Conservation (phyloP, 2,329 filamentous ascomycete species). For the Fusarium musae region DNA sequence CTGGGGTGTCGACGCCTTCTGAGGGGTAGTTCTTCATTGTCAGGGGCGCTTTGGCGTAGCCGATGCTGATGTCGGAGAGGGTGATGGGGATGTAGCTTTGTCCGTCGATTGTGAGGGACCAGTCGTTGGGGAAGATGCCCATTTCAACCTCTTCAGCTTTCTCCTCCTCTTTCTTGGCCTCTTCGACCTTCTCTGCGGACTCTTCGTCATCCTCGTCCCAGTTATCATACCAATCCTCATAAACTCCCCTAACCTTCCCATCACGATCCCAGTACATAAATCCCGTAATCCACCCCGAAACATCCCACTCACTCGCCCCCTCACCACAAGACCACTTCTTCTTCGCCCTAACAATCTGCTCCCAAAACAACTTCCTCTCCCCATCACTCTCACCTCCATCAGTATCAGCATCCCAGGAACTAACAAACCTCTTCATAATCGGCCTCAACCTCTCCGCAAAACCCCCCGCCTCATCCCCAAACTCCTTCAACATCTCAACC, state of each 20-base stretch:
- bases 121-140: not conserved
- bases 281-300: conserved; percentile 61
- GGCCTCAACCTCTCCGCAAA: conserved; percentile 56
- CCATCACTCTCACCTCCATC: not conserved
- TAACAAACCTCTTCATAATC: conserved; percentile 58
- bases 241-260: conserved; percentile 42
- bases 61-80: conserved; percentile 48
- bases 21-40: conserved; percentile 49
- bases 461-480: conserved; percentile 55
- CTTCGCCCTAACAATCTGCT: conserved; percentile 52
- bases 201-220: not conserved
- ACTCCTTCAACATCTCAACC: conserved; percentile 55
- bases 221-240: not conserved
- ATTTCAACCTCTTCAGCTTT: not conserved
- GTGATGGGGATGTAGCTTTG: conserved; percentile 43
- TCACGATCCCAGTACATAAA: conserved; percentile 58
- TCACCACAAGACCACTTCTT: conserved; percentile 46
- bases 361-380: conserved; percentile 56
- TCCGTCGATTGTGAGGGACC: conserved; percentile 42
- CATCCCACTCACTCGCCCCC: conserved; percentile 48
- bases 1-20: conserved; percentile 43
- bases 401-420: conserved; percentile 53
- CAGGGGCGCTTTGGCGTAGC: conserved; percentile 55
- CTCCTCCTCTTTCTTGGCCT: not conserved
- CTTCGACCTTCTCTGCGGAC: not conserved